Base-by-base conservation (phyloP, 192 early-diverging fungal species). In the Backusella tuberculispora region DNA sequence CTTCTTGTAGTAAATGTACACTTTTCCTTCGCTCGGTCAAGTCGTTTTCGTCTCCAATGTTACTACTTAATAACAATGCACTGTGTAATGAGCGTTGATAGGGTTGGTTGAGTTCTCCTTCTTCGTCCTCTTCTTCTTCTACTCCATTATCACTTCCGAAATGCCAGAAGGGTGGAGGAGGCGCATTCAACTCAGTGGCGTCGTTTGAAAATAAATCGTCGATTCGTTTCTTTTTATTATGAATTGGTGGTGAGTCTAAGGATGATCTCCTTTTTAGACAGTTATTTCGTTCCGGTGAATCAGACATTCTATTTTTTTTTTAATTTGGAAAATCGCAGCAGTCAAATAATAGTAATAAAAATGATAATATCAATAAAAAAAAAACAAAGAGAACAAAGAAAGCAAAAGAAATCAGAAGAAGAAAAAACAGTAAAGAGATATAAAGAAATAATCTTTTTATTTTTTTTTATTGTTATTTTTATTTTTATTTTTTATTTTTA, bases 41-140 rank as follows among this genome's bases (percentile, higher is more conserved):
- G 4, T 69, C 56, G 38, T 69, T 60, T 45, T 46, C 46, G 0
- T 60, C 37, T 13, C 45, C 71, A 10, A 72, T 46, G 5, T 65
- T 50, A 48, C 69, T 72, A 48, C 69, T 72, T 0, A 48, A 65
- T 38, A 77, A 37, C 13, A 77, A 42, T 19, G 72, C 76, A 56
- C 42, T 72, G 3, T 66, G 29, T 37, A 77, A 40, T 8, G 70
- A 72, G 1, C 76, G 71, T 60, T 65, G 70, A 19, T 47, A 42
- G 4, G 76, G 64, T 50, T 68, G 63, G 1, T 64, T 42, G 9
- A 24, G 21, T 26, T 71, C 70, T 26, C 40, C 47, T 40, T 72
- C 63, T 19, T 63, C 69, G 66, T 48, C 47, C 48, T 72, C 63
- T 19, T 63, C 69, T 72, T 77, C 63, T 26, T 76, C 76, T 40